Percentiles rank a stretch among this genome's conserved stretches.
Conservation (phyloP, 805 yeast species). For the Zygoascus biomembranicola region DNA sequence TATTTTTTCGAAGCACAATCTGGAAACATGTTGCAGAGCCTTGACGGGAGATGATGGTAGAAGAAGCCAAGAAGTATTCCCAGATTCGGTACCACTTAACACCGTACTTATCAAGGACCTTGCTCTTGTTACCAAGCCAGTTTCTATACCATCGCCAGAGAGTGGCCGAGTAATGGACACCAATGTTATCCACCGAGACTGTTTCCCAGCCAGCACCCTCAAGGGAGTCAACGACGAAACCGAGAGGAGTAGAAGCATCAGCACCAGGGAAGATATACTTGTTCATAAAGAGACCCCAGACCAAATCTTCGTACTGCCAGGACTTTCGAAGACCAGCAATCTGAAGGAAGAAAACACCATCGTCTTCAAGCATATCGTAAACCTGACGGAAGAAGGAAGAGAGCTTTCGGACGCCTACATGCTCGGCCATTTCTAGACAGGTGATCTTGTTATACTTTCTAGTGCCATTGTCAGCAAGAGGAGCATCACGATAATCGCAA, state of each 20-base stretch:
- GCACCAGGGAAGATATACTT: constrained; percentile 96
- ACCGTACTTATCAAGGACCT: constrained; percentile 73
- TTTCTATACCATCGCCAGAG: constrained; percentile 92
- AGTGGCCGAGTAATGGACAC: constrained; percentile 88
- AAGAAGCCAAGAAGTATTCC: constrained; percentile 81
- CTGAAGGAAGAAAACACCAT: constrained; percentile 80
- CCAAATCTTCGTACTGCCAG: constrained; percentile 91
- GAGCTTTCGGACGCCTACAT: constrained; percentile 85
- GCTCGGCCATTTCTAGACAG: constrained; percentile 93
- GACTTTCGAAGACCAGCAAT: constrained; percentile 84
- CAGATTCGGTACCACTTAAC: constrained; percentile 86
- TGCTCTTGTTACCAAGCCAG: constrained; percentile 80
- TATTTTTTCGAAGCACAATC: constrained; percentile 81
- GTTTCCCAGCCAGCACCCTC: constrained; percentile 85
- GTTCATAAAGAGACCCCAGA: constrained; percentile 95
- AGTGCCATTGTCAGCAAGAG: constrained; percentile 47
- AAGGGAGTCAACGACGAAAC: constrained; percentile 65
- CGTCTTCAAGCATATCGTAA: constrained; percentile 81
- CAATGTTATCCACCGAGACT: constrained; percentile 76
- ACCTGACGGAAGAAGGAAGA: constrained; percentile 69
- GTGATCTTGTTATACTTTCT: constrained; percentile 75
- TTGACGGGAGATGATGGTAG: constrained; percentile 82
- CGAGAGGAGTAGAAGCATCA: constrained; percentile 90
- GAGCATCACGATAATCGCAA: constrained; percentile 86
- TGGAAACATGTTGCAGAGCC: constrained; percentile 91